Percentiles rank a stretch among this genome's conserved stretches.
Conservation (phyloP, 73 alveolate species). For the Blepharisma stoltei region DNA sequence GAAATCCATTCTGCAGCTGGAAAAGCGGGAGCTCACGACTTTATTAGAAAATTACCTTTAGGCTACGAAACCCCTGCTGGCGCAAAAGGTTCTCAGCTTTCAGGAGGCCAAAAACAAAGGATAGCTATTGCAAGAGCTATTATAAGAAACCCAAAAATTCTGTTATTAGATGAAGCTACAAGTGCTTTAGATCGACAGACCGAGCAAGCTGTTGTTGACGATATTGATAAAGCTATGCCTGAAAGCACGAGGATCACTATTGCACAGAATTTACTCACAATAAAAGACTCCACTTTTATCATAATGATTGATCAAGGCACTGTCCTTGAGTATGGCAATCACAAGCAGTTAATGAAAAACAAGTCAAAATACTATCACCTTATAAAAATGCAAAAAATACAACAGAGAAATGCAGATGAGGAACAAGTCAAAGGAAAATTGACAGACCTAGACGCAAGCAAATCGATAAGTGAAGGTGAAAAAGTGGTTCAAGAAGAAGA, state of each 20-base stretch:
- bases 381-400: conserved; percentile 11
- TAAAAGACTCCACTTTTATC: conserved; percentile 60
- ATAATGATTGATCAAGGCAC: conserved; percentile 66
- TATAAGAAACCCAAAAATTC: conserved; percentile 53
- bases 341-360: conserved; percentile 37
- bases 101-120: conserved; percentile 73
- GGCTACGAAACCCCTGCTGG: conserved; percentile 54
- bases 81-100: conserved; percentile 49
- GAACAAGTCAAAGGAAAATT: neutral
- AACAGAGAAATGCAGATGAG: conserved; percentile 9
- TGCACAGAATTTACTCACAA: conserved; percentile 78
- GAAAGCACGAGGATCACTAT: conserved; percentile 63
- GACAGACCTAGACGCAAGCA: neutral
- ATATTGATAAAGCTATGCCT: conserved; percentile 44
- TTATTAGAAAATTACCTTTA: conserved; percentile 34
- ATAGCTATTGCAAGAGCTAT: conserved; percentile 71
- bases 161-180: conserved; percentile 61
- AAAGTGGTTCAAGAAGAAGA: conserved; percentile 1
- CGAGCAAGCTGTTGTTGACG: conserved; percentile 48
- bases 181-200: conserved; percentile 52
- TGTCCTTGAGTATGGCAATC: conserved; percentile 66
- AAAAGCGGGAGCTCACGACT: conserved; percentile 63
- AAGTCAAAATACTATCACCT: neutral
- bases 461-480: conserved; percentile 2
- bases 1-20: conserved; percentile 73